Conservation (phyloP, 2,329 filamentous ascomycete genomes). For the Mariannaea sp. region DNA sequence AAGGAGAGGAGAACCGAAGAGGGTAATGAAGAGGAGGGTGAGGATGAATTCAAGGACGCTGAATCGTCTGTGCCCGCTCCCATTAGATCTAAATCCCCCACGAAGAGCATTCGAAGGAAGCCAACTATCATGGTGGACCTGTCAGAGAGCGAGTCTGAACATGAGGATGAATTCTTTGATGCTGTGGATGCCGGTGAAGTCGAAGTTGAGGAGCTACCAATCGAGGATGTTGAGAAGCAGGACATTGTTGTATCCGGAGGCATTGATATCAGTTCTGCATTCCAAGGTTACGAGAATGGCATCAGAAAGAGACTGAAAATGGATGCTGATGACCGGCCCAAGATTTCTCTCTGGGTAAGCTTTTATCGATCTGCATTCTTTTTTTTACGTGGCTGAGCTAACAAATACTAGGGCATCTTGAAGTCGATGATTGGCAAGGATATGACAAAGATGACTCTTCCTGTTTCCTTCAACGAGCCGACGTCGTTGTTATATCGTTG, state of each 20-base stretch:
- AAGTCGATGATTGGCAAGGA: constrained; percentile 99
- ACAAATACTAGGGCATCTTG: constrained; percentile 73
- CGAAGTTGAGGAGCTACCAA: constrained; percentile 73
- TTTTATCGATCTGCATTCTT: background rate
- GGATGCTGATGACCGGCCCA: constrained; percentile 90
- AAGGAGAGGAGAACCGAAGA: constrained; percentile 17
- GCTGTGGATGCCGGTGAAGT: constrained; percentile 93
- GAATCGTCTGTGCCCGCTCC: constrained; percentile 15
- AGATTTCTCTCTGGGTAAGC: constrained; percentile 93
- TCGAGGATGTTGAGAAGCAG: constrained; percentile 51
- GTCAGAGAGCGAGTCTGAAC: constrained; percentile 80
- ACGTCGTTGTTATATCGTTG: constrained; percentile 94
- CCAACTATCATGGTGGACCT: constrained; percentile 73
- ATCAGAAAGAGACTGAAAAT: constrained; percentile 80
- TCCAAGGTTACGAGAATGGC: constrained; percentile 89
- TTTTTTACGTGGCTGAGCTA: constrained; percentile 29
- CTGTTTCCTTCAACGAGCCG: constrained; percentile 97
- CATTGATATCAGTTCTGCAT: constrained; percentile 75
- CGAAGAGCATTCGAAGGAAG: constrained; percentile 54
- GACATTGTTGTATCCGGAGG: constrained; percentile 48
- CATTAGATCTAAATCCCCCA: constrained; percentile 50
- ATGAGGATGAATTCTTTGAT: constrained; percentile 95
- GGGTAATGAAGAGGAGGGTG: constrained; percentile 26
- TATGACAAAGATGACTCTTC: constrained; percentile 99
- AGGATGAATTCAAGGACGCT: constrained; percentile 31